Evolutionary conservation across 371 early-diverging fungal genomes (phyloP), one percentile per base, ranked within the genome.

Genomic region (Nosema muscidifuracis): DNA sequence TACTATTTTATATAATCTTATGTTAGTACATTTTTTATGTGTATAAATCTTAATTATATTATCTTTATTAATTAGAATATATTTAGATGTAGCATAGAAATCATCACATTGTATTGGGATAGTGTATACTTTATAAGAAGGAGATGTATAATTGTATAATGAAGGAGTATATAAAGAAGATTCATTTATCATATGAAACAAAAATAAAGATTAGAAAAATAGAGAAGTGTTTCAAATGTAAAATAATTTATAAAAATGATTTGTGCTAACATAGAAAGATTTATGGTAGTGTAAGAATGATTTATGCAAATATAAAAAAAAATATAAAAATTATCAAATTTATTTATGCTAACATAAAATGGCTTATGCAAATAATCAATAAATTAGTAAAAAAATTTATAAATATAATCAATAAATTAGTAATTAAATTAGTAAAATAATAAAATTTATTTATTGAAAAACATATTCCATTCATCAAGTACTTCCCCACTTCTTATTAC

Each of bases 391-490:
- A n/a, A n/a, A n/a, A n/a, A n/a, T n/a, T n/a, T n/a, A n/a, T n/a
- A n/a, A n/a, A n/a, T n/a, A n/a, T n/a, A n/a, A n/a, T n/a, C n/a
- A n/a, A n/a, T n/a, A n/a, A n/a, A n/a, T n/a, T n/a, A n/a, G n/a
- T n/a, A n/a, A n/a, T n/a, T n/a, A n/a, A n/a, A n/a, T n/a, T n/a
- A n/a, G n/a, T n/a, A n/a, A n/a, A n/a, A n/a, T n/a, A n/a, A n/a
- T n/a, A n/a, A n/a, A n/a, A n/a, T n/a, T 47, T 62, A 36, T 51
- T 62, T 51, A 40, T 62, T 57, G 65, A 80, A 80, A 44, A 75
- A 44, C 13, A 47, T 38, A 9, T 71, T 57, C 15, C 77, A n/a
- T 4, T 75, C 75, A 15, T 73, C 68, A 16, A 77, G 15, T 57
- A 75, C 71, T 42, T 56, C 18, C 7, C 55, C 68, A 57, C 70